Percentiles rank a stretch among this genome's conserved stretches.
phyloP scores from a whole-genome alignment of 1,284 basidiomycete species.

The Ustilago sp. region DNA sequence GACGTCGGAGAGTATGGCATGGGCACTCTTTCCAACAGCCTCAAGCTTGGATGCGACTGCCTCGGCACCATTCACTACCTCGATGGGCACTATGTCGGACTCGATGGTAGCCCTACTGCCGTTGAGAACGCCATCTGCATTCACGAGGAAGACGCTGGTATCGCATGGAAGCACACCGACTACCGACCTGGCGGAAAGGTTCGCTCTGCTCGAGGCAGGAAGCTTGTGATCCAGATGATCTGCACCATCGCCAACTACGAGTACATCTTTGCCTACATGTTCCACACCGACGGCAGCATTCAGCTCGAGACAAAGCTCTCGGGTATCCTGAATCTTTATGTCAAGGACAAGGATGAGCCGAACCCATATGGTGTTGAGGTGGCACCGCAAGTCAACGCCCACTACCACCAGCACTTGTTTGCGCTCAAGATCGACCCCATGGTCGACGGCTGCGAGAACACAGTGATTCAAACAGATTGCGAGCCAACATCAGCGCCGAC shows the following conservation, averaged over 20 bases:
- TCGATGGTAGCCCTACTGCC: slow-evolving; percentile 57
- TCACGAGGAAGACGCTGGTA: slow-evolving; percentile 86
- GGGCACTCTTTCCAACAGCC: slow-evolving; percentile 70
- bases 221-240: slow-evolving; percentile 87
- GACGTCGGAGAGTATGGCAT: slow-evolving; percentile 72
- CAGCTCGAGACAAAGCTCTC: slow-evolving; percentile 85
- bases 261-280: slow-evolving; percentile 83
- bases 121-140: slow-evolving; percentile 83
- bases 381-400: slow-evolving; percentile 85
- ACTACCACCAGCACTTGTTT: slow-evolving; percentile 89
- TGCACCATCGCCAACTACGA: slow-evolving; percentile 90
- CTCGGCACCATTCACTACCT: slow-evolving; percentile 70
- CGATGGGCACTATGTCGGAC: slow-evolving; percentile 67
- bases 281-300: slow-evolving; percentile 80
- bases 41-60: slow-evolving; percentile 72
- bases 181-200: slow-evolving; percentile 82
- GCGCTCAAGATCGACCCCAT: slow-evolving; percentile 87
- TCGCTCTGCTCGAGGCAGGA: slow-evolving; percentile 79
- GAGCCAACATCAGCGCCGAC: slow-evolving; percentile 69
- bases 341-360: slow-evolving; percentile 72
- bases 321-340: slow-evolving; percentile 76
- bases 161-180: slow-evolving; percentile 76
- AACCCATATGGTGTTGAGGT: slow-evolving; percentile 80
- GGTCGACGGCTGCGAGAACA: slow-evolving; percentile 88
- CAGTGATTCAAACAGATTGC: slow-evolving; percentile 73